Base-by-base conservation (phyloP, 2,329 filamentous ascomycete species). In the Colletotrichum siamense region DNA sequence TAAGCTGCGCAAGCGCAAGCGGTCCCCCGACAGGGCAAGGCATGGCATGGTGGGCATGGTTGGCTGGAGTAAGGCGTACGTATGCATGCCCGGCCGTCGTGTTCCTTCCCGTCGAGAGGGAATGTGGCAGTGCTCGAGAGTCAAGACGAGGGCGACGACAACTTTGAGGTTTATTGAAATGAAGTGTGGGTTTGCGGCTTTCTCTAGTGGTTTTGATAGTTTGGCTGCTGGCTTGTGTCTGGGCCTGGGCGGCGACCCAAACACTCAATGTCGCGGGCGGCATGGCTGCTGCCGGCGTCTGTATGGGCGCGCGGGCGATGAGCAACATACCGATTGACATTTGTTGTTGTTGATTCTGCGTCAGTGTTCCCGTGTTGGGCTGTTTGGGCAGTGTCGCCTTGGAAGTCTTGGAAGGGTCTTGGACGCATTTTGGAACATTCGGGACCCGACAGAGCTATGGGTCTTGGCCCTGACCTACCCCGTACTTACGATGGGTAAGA, bases 91-190 rank as follows among this genome's bases (percentile, higher is more conserved):
- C 65, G 44, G 49, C 44, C 66, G 62, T 49, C 62, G 36, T 44
- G 57, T 52, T 73, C 65, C 65, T 73, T 49, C 55, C 55, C 30
- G 57, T n/a, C 22, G 22, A 55, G 32, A 26, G 26, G 34, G 62
- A 30, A 55, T n/a, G 73, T 73, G 73, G 73, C 73, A 75, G 73
- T 75, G 73, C 73, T 72, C 62, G 36, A 68, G 55, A 73, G 55
- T 68, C 62, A 68, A 67, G 55, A 63, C 49, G 63, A 67, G 24
- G 55, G 67, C n/a, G 63, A 49, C 34, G 26, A 68, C n/a, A 61
- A 24, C 28, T 18, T 32, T 28, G 52, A 63, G 36, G 59, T 62
- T 22, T 62, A 70, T 62, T 44, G 55, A 75, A 72, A 72, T 72
- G 62, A 67, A 30, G 8, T 30, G 62, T 62, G 73, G 55, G 32